phyloP scores from a whole-genome alignment of 2,329 filamentous ascomycete species.

The Lasiodiplodia hormozganensis region DNA sequence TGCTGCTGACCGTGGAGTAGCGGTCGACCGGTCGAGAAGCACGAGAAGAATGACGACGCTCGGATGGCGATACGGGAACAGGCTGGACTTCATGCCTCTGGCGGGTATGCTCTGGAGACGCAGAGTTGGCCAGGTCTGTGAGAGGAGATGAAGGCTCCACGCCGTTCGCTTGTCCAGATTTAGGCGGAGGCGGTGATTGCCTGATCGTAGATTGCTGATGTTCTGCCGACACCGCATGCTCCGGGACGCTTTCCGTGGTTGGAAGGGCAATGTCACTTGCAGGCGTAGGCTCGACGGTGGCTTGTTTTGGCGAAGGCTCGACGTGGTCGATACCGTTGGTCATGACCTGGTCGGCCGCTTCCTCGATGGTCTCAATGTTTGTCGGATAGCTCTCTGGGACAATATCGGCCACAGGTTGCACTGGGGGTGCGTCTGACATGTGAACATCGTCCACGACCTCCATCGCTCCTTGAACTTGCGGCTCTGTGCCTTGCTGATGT shows the following conservation, averaged over 20 bases:
- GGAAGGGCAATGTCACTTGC: slow-evolving; percentile 42
- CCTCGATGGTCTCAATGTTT: neutral
- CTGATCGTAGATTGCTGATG: slow-evolving; percentile 32
- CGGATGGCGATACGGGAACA: neutral
- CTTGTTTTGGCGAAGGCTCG: slow-evolving; percentile 23
- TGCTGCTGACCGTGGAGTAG: slow-evolving; percentile 30
- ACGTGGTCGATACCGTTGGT: slow-evolving; percentile 11
- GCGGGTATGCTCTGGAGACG: slow-evolving; percentile 29
- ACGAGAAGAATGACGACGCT: slow-evolving; percentile 32
- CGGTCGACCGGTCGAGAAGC: slow-evolving; percentile 30
- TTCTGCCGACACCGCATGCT: slow-evolving; percentile 33
- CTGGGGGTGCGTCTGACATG: slow-evolving; percentile 23
- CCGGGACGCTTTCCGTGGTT: slow-evolving; percentile 41
- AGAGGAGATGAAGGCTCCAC: slow-evolving; percentile 31
- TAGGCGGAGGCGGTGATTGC: slow-evolving; percentile 40
- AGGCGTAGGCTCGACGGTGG: slow-evolving; percentile 34
- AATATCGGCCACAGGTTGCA: slow-evolving; percentile 14
- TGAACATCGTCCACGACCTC: slow-evolving; percentile 2
- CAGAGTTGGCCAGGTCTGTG: slow-evolving; percentile 29
- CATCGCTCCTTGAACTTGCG: neutral
- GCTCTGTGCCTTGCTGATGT: neutral
- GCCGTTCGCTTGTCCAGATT: slow-evolving; percentile 30
- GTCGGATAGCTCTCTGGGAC: slow-evolving; percentile 8
- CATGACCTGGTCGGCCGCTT: slow-evolving; percentile 11
- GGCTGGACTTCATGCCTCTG: neutral